phyloP scores from a whole-genome alignment of 2,329 filamentous ascomycete genomes.

The Eutypella sp. region DNA sequence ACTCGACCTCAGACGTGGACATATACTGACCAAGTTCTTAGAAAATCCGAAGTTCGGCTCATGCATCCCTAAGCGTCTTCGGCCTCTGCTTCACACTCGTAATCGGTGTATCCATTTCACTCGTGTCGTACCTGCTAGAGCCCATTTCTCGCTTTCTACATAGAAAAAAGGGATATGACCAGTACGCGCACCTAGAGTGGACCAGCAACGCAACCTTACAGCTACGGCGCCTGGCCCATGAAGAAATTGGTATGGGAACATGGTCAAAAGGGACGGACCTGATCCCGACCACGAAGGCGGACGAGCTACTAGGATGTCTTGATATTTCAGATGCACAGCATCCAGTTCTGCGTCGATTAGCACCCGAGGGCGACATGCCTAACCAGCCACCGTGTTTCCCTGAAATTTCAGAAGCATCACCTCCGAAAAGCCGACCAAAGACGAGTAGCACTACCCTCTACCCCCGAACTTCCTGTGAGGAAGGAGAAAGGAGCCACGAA shows the following conservation, averaged over 20 bases:
- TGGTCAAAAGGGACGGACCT: slow-evolving; percentile 8
- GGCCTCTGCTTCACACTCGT: slow-evolving; percentile 18
- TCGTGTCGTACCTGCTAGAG: slow-evolving; percentile 13
- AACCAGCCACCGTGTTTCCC: too few species aligned
- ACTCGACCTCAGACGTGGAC: neutral
- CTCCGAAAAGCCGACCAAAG: too few species aligned
- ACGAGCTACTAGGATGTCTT: neutral
- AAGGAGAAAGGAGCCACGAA: too few species aligned
- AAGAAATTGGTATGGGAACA: slow-evolving; percentile 8
- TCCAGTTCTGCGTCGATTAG: too few species aligned
- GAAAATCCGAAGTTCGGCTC: slow-evolving; percentile 19
- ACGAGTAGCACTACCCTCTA: too few species aligned
- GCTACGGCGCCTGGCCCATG: slow-evolving; percentile 22
- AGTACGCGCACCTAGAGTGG: slow-evolving; percentile 21
- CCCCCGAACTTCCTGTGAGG: too few species aligned
- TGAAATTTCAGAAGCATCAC: too few species aligned
- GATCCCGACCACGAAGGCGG: neutral
- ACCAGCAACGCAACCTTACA: slow-evolving; percentile 17
- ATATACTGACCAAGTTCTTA: slow-evolving; percentile 4
- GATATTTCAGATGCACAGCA: slow-evolving; percentile 1
- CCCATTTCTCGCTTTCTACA: slow-evolving; percentile 8
- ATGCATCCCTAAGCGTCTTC: slow-evolving; percentile 23
- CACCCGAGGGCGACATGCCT: too few species aligned
- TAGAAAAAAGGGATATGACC: slow-evolving; percentile 3
- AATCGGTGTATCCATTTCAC: slow-evolving; percentile 11